A percentile compares a stretch with the other conserved stretches of the same genome.
These are phyloP conservation scores for Cercospora sp. DNA, from an alignment of 2,329 filamentous ascomycete species.

Conservation along the genomic window DNA sequence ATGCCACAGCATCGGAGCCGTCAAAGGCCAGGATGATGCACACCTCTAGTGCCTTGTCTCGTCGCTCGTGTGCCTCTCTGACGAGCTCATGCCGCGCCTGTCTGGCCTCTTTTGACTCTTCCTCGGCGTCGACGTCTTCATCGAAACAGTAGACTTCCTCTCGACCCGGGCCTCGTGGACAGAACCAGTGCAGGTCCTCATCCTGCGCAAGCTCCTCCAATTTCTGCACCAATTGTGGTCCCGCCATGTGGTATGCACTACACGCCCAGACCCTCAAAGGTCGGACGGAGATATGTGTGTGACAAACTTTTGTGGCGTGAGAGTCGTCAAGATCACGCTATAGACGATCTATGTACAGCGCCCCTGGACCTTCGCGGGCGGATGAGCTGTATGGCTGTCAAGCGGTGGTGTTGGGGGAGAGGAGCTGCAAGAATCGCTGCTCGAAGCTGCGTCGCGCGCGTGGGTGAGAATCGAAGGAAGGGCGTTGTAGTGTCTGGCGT, in stretches of 20 bases:
- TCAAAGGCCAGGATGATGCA: conserved; percentile 52
- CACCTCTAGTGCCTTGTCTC: conserved; percentile 45
- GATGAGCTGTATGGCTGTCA: neutral
- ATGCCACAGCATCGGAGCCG: conserved; percentile 48
- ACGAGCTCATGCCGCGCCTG: conserved; percentile 37
- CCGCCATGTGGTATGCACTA: conserved; percentile 12
- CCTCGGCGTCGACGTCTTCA: conserved; percentile 49
- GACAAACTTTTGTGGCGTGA: neutral
- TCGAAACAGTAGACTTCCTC: conserved; percentile 44
- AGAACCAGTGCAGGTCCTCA: conserved; percentile 50
- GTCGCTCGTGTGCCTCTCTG: conserved; percentile 43
- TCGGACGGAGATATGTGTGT: neutral
- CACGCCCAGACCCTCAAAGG: neutral
- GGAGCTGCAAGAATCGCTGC: neutral
- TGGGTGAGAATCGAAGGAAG: neutral
- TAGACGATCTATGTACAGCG: neutral
- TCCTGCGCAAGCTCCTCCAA: conserved; percentile 35
- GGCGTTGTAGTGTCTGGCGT: neutral
- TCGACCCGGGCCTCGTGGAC: conserved; percentile 45
- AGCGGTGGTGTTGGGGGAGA: neutral
- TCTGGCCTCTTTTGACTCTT: conserved; percentile 35
- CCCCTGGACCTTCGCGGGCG: neutral
- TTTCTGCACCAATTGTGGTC: conserved; percentile 25
- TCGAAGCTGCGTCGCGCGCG: neutral
- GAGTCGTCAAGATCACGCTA: neutral